A percentile compares a stretch with the other conserved stretches of the same genome.
Conservation (phyloP, 371 early-diverging fungal species). For the Zopfochytrium polystomum region DNA sequence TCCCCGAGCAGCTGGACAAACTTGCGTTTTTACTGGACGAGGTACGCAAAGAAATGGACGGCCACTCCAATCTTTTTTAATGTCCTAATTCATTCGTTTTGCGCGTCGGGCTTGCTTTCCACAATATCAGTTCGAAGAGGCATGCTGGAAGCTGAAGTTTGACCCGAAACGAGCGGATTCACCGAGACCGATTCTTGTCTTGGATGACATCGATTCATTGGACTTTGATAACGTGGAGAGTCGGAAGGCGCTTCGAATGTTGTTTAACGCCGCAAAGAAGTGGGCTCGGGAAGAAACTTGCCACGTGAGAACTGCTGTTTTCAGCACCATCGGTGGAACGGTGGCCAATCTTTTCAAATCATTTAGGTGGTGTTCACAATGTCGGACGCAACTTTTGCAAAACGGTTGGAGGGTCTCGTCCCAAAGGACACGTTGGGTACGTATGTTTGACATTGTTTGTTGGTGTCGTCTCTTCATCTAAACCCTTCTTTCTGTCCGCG, state of each 20-base stretch:
- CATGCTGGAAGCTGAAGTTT: constrained; percentile 29
- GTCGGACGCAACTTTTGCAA: neutral
- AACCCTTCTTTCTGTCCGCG: no score
- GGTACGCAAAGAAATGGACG: neutral
- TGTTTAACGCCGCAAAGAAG: constrained; percentile 33
- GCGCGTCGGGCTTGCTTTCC: no score
- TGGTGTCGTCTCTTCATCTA: no score
- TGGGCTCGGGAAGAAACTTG: no score
- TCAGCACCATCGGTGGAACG: neutral
- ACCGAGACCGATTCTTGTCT: constrained; percentile 21
- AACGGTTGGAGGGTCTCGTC: constrained; percentile 12
- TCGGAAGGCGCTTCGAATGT: constrained; percentile 16
- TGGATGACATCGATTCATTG: constrained; percentile 26
- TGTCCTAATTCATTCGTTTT: no score
- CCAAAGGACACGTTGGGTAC: no score
- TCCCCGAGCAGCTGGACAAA: constrained; percentile 16
- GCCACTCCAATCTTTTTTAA: no score
- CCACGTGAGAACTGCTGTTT: neutral
- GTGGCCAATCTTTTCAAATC: constrained; percentile 6
- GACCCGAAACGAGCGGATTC: neutral
- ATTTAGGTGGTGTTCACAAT: constrained; percentile 21
- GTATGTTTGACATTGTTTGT: no score
- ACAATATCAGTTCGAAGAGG: constrained; percentile 29
- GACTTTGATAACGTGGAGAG: constrained; percentile 16
- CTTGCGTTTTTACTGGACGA: constrained; percentile 30